Evolutionary conservation across 2,329 filamentous ascomycete species (phyloP), one percentile per base, ranked within the genome.

Genomic region (Teratosphaeria zuluensis): DNA sequence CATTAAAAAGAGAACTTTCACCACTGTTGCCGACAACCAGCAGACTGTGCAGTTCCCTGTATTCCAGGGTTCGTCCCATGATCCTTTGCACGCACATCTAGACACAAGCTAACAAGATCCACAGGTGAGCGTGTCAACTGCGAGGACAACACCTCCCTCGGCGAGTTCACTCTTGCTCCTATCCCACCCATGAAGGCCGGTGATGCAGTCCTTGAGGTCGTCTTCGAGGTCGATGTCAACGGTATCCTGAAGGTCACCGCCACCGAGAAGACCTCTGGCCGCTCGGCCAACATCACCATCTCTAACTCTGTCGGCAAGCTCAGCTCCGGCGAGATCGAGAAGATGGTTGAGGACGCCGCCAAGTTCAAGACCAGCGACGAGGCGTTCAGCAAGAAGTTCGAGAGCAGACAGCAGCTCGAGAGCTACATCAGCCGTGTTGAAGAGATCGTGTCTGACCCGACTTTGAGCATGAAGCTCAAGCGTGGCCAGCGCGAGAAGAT

Each of bases 141-240:
- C 76, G 90, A 95, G 75, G 92, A 97, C 77, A 99, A 99, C 84
- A 97, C 92, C 65, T 95, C 89, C 30, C 84, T 97, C 59, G 94
- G 94, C 76, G 94, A 97, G 61, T 99, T 97, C 79, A 96, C 92
- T 61, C 82, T 99, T 63, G 88, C 91, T 68, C 94, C 92, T 53
- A 68, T 69, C 51, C 66, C 62, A 78, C 82, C 82, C 6, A 87
- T 96, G 90, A 87, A 87, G 72, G 92, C 94, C 72, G 92, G 94
- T 76, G 94, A 99, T 75, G 89, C 94, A 69, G 92, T 95, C 66
- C 88, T 99, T 53, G 94, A 99, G 81, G 89, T 92, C 69, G 91
- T 97, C 76, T 97, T 99, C 80, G 94, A 99, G 82, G 94, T 99
- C 74, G 94, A 99, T 70, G 94, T 96, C 84, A 99, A 99, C 83